These are phyloP conservation scores for Meredithiella fracta DNA, from an alignment of 2,329 filamentous ascomycete genomes.

Conservation along the genomic window DNA sequence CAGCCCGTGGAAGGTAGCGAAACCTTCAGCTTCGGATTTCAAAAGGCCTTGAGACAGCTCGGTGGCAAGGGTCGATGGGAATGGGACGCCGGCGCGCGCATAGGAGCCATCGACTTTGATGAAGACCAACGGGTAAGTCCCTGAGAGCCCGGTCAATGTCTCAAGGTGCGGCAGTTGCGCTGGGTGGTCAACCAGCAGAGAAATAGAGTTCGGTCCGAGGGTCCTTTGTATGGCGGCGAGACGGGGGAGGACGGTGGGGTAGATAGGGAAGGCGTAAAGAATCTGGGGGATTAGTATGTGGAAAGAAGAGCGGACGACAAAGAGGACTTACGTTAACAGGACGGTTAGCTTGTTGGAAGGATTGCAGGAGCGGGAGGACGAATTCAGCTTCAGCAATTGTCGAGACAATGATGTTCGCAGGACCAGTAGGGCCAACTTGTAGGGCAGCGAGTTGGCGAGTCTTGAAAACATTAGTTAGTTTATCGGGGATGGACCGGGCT, in stretches of 20 bases:
- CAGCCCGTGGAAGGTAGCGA: conserved; percentile 39
- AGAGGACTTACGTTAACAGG: conserved; percentile 37
- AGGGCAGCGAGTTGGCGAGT: conserved; percentile 49
- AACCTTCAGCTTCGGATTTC: conserved; percentile 24
- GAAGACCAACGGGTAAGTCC: conserved; percentile 38
- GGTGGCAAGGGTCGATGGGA: conserved; percentile 29
- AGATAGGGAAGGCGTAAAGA: conserved; percentile 56
- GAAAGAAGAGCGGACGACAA: not conserved
- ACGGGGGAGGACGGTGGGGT: conserved; percentile 41
- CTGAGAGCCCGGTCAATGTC: conserved; percentile 26
- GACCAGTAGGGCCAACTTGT: conserved; percentile 44
- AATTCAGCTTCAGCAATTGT: conserved; percentile 60
- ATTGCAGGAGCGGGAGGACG: conserved; percentile 41
- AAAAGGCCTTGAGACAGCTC: conserved; percentile 31
- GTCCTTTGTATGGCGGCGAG: conserved; percentile 38
- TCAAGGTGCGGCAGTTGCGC: conserved; percentile 37
- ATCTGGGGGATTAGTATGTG: conserved; percentile 26
- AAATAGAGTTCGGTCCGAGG: conserved; percentile 40
- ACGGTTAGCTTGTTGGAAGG: conserved; percentile 37
- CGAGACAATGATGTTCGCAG: conserved; percentile 51
- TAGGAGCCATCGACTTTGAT: conserved; percentile 63
- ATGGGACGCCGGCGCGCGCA: conserved; percentile 49
- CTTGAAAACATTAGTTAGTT: conserved; percentile 22
- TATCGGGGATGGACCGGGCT: not conserved
- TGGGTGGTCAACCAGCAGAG: conserved; percentile 53